A percentile compares a stretch with the other conserved stretches of the same genome.
Evolutionary conservation across 1,284 basidiomycete genomes (phyloP).

Genomic region (Golubevia sp.): DNA sequence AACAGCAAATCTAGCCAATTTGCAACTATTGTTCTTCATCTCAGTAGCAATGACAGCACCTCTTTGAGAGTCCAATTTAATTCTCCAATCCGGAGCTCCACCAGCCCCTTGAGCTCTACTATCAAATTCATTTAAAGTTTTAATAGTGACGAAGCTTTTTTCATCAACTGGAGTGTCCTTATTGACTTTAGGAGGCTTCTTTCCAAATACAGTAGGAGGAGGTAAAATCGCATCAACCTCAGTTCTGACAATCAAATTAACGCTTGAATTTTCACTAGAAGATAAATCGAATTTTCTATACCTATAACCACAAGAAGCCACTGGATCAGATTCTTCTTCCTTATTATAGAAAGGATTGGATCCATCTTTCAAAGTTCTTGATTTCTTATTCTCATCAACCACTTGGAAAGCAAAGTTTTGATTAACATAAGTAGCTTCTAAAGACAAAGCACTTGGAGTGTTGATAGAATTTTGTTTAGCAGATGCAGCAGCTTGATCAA

Average conservation of each 20-base stretch:
- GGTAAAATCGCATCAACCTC: slow-evolving; percentile 85
- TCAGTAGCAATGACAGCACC: slow-evolving; percentile 98
- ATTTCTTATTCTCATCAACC: slow-evolving; percentile 74
- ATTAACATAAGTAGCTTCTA: slow-evolving; percentile 99
- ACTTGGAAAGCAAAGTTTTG: slow-evolving; percentile 98
- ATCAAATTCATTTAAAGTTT: slow-evolving; percentile 96
- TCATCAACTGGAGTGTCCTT: neutral
- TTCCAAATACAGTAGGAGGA: too few relatives aligned
- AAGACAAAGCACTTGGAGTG: slow-evolving; percentile 86
- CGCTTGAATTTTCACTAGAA: slow-evolving; percentile 77
- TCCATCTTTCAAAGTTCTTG: slow-evolving; percentile 73
- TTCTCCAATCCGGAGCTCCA: slow-evolving; percentile 94
- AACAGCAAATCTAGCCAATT: slow-evolving; percentile 95
- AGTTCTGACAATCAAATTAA: slow-evolving; percentile 89
- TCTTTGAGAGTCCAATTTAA: slow-evolving; percentile 91
- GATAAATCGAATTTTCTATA: slow-evolving; percentile 96
- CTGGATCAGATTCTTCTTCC: slow-evolving; percentile 86
- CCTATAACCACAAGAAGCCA: slow-evolving; percentile 93
- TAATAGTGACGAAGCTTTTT: slow-evolving; percentile 74
- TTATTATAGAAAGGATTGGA: slow-evolving; percentile 95
- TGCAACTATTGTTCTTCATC: slow-evolving; percentile 99
- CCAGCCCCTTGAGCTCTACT: slow-evolving; percentile 86
- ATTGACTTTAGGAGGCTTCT: slow-evolving; percentile 16
- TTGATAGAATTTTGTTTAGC: slow-evolving; percentile 76
- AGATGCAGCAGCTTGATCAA: slow-evolving; percentile 32